Evolutionary conservation across 768 basidiomycete genomes (phyloP).

Genomic region (Clavaria fumosa): DNA sequence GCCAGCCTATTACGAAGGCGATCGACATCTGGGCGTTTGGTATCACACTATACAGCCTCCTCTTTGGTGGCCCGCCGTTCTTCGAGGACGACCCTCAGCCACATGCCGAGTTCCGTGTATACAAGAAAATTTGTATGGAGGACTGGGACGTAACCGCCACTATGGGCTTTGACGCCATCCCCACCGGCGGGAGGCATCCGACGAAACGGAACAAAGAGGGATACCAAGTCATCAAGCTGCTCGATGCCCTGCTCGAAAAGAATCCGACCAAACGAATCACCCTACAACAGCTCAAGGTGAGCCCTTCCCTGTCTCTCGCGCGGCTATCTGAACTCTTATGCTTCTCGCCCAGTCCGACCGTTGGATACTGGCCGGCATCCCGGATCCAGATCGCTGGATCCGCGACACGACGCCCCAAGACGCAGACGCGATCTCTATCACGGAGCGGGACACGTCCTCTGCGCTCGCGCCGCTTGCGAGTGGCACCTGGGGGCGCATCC

Average conservation of each 20-base stretch:
- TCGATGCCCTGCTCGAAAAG: slow-evolving; percentile 72
- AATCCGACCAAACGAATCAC: slow-evolving; percentile 59
- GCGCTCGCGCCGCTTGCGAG: slow-evolving; percentile 44
- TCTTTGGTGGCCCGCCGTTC: slow-evolving; percentile 83
- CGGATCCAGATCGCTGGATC: slow-evolving; percentile 58
- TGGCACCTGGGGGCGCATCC: slow-evolving; percentile 35
- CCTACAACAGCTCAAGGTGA: slow-evolving; percentile 67
- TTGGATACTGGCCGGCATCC: slow-evolving; percentile 59
- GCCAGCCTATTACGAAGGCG: slow-evolving; percentile 66
- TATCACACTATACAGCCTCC: slow-evolving; percentile 85
- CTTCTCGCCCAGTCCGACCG: slow-evolving; percentile 29
- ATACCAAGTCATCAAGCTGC: slow-evolving; percentile 46
- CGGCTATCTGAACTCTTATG: slow-evolving; percentile 1
- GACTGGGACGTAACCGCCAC: slow-evolving; percentile 51
- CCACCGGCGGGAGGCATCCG: slow-evolving; percentile 47
- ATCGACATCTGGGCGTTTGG: slow-evolving; percentile 99
- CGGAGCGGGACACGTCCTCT: slow-evolving; percentile 59
- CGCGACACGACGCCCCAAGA: slow-evolving; percentile 22
- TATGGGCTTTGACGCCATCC: slow-evolving; percentile 60
- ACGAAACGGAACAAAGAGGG: slow-evolving; percentile 33
- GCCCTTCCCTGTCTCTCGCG: neutral
- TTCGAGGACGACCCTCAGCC: slow-evolving; percentile 20
- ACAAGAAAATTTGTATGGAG: slow-evolving; percentile 60
- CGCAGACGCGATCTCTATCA: slow-evolving; percentile 30
- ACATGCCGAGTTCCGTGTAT: slow-evolving; percentile 48